phyloP scores from a whole-genome alignment of 2,329 filamentous ascomycete species.

The Epichloe typhina region DNA sequence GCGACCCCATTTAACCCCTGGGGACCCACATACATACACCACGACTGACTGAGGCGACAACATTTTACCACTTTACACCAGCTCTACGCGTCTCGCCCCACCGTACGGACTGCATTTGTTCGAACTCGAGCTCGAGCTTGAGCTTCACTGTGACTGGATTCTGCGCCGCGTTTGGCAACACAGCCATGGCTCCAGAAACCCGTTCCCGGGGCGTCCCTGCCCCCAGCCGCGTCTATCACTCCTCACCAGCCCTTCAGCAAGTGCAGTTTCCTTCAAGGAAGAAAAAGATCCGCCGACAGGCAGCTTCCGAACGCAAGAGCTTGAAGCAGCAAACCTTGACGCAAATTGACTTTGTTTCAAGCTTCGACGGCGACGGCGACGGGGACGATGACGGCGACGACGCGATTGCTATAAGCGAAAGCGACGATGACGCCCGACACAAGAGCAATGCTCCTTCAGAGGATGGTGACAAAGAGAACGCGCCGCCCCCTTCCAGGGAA shows the following conservation, averaged over 20 bases:
- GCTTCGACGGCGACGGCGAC: conserved; percentile 18
- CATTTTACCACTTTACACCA: background rate
- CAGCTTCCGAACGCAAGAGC: conserved; percentile 13
- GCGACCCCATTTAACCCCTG: no score
- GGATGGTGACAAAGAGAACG: conserved; percentile 9
- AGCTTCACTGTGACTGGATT: background rate
- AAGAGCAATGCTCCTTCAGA: background rate
- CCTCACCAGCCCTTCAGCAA: conserved; percentile 24
- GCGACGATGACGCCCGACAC: conserved; percentile 8
- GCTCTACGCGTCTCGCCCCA: conserved; percentile 1
- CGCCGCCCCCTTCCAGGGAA: background rate
- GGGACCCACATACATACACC: no score
- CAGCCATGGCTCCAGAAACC: conserved; percentile 16
- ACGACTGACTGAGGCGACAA: background rate
- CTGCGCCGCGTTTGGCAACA: background rate
- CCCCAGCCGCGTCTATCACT: conserved; percentile 26
- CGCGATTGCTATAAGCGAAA: conserved; percentile 14
- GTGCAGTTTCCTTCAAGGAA: conserved; percentile 24
- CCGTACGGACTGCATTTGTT: background rate
- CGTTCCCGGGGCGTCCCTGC: conserved; percentile 24
- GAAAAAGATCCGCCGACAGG: conserved; percentile 23
- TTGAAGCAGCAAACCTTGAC: conserved; percentile 30
- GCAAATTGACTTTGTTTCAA: conserved; percentile 27
- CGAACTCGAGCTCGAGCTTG: background rate
- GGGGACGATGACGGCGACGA: conserved; percentile 16